Evolutionary conservation across 2,329 filamentous ascomycete species (phyloP).

Genomic region (Acrocalymma vagum): DNA sequence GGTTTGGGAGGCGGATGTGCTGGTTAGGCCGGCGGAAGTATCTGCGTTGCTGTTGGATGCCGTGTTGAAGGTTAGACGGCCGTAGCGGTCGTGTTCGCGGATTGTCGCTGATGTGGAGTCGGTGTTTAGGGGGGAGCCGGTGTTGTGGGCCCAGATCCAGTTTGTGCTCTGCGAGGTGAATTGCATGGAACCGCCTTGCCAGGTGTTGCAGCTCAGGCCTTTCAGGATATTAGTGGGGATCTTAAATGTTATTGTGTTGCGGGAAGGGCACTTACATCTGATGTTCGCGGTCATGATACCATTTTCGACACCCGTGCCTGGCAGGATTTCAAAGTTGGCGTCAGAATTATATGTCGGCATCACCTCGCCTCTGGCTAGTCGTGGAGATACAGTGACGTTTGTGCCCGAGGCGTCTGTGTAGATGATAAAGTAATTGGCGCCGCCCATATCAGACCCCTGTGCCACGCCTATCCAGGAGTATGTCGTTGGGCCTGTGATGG

Average conservation of each 20-base stretch:
- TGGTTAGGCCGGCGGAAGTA: constrained; percentile 16
- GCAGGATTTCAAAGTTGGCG: constrained; percentile 61
- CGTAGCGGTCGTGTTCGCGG: constrained; percentile 4
- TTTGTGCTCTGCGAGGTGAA: constrained; percentile 47
- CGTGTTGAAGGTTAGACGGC: constrained; percentile 11
- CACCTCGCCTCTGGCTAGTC: constrained; percentile 57
- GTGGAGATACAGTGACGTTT: constrained; percentile 70
- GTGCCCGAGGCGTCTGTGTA: constrained; percentile 60
- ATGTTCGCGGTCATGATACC: constrained; percentile 69
- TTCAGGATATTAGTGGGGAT: neutral
- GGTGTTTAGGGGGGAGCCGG: constrained; percentile 54
- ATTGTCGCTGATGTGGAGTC: constrained; percentile 34
- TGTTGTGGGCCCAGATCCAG: constrained; percentile 58
- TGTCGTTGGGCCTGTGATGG: constrained; percentile 63
- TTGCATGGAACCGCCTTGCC: constrained; percentile 56
- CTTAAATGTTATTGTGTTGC: neutral
- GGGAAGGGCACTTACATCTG: constrained; percentile 28
- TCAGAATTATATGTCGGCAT: constrained; percentile 58
- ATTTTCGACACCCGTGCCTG: constrained; percentile 64
- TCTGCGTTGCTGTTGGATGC: too few species aligned
- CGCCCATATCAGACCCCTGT: constrained; percentile 64
- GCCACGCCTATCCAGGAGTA: constrained; percentile 68
- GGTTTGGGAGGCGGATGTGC: constrained; percentile 13
- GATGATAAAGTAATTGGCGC: constrained; percentile 69
- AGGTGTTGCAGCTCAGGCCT: constrained; percentile 57